Conservation (phyloP, 1,284 basidiomycete species). For the Xerocomus nothofagi region DNA sequence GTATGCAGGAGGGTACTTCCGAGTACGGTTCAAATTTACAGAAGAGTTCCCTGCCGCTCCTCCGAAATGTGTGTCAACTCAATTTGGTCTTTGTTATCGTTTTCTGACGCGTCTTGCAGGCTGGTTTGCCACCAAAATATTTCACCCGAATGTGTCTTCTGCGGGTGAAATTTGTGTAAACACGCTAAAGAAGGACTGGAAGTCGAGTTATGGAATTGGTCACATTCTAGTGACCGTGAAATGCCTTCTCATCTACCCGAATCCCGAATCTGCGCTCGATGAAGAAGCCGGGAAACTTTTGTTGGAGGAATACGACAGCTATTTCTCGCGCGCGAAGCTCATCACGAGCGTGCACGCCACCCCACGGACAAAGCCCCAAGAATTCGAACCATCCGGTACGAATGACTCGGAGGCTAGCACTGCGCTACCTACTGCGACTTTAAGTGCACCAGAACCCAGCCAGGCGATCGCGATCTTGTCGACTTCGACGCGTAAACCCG, state of each 20-base stretch:
- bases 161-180: conserved; percentile 95
- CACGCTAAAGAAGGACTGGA: conserved; percentile 97
- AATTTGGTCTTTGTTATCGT: neutral
- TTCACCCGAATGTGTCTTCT: conserved; percentile 93
- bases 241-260: conserved; percentile 94
- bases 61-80: conserved; percentile 75
- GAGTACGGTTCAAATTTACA: conserved; percentile 82
- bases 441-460: conserved; percentile 24
- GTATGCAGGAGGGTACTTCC: conserved; percentile 90
- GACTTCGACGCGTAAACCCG: conserved; percentile 37
- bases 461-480: conserved; percentile 31
- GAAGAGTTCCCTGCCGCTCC: conserved; percentile 89
- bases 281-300: conserved; percentile 92
- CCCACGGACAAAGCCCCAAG: conserved; percentile 63
- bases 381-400: conserved; percentile 56
- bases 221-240: conserved; percentile 92
- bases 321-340: conserved; percentile 76
- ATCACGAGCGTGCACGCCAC: conserved; percentile 87
- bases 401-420: conserved; percentile 21
- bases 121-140: conserved; percentile 90
- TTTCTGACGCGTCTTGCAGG: conserved; percentile 47
- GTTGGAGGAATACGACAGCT: conserved; percentile 85
- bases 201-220: conserved; percentile 84
- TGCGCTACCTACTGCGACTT: conserved; percentile 18
- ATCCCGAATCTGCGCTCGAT: conserved; percentile 93